Base-by-base conservation (phyloP, 2,329 filamentous ascomycete species). In the Thermothelomyces thermophilus region DNA sequence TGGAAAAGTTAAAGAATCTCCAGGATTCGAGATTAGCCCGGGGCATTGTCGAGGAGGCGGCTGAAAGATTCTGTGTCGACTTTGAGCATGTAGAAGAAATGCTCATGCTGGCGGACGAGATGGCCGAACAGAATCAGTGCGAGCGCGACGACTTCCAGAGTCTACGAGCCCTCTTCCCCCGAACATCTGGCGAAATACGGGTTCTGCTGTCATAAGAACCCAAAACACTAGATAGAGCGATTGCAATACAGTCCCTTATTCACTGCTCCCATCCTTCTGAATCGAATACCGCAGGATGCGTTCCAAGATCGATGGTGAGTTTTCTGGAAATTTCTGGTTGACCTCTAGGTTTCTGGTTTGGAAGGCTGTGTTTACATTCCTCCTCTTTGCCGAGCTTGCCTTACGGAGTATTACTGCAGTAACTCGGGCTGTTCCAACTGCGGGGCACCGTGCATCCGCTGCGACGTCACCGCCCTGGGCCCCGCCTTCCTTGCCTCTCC, bases 1-100 rank as follows among this genome's bases (percentile, higher is more conserved):
- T 87, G 59, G 86, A 93, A 44, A 87, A 89, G 53, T 68, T 97
- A 22, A 84, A 84, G 56, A 73, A 80, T 36, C 70, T 98, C 1
- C 82, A 86, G 54, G 86, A 87, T 60, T 79, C 86, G 1, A 75
- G 74, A 10, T 70, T 95, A 50, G 84, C 86, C 13, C 80, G 87
- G 41, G 75, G 83, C 41, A 79, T 95, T 42, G 93, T 88, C 0
- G 87, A 94, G 60, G 80, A 86, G 56, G 91, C 90, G 0, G 87
- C 90, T 0, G 83, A 88, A 58, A 76, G 73, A 46, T 98, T 98
- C 68, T 95, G 90, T 58, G 75, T 78, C 28, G 87, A 93, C 60
- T 98, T 97, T 68, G 88, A 79, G 61, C 70, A 73, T 45, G 63
- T 79, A 2, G 78, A 82, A 59, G 68, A 72, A 44, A 64, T 74